Evolutionary conservation across 2,329 filamentous ascomycete genomes (phyloP), one percentile per base, ranked within the genome.

Genomic region (Chaetothyriales sp.): DNA sequence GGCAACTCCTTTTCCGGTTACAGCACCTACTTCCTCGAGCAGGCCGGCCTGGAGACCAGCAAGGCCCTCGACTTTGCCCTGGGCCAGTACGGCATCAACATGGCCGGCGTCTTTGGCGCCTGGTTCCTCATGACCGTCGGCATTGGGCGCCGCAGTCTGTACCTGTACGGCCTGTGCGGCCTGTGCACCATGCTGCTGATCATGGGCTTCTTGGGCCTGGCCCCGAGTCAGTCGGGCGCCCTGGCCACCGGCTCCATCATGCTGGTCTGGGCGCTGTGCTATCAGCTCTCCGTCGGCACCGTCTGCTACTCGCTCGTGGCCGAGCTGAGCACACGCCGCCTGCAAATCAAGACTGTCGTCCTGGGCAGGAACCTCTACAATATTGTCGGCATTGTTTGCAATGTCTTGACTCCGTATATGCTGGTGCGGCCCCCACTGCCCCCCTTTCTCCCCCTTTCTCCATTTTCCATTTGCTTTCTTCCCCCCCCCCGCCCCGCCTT

Each of bases 271-370:
- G 83, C 89, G 1, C 71, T 92, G 46, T 78, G 83, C 61, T 95
- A 94, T 69, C 87, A 95, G 65, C 74, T 90, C 47, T 86, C 86
- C 0, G 88, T 95, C 47, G 89, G 89, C 43, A 92, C 89, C 0
- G 87, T 94, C 6, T 88, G 85, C 67, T 95, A 94, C 70, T 92
- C 87, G 0, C 77, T 95, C 9, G 89, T 95, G 4, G 80, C 85
- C 1, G 89, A 95, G 66, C 69, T 95, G 19, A 89, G 87, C 0
- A 88, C 87, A 0, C 80, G 86, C 13, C 78, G 89, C 1, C 75
- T 95, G 33, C 85, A 89, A 64, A 89, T 94, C 72, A 95, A 95
- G 73, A 94, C 89, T 0, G 85, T 94, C 19, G 89, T 92, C 1
- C 77, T 95, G 1, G 88, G 85, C 1, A 83, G 89, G 51, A 86